phyloP scores from a whole-genome alignment of 2,329 filamentous ascomycete genomes.

The Corinectria fuckeliana region DNA sequence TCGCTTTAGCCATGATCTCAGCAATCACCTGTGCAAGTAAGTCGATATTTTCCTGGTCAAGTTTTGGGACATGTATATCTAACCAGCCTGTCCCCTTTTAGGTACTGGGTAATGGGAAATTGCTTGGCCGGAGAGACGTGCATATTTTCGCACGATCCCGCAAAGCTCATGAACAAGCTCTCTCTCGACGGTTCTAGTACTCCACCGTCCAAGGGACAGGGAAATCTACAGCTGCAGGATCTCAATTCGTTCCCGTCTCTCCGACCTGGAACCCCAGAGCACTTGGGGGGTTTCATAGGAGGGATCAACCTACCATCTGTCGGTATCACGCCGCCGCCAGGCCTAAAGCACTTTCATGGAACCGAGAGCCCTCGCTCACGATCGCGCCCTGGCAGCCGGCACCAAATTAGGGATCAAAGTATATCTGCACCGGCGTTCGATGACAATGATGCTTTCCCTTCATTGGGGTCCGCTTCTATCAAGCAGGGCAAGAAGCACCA shows the following conservation, averaged over 20 bases:
- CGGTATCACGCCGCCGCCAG: conserved; percentile 70
- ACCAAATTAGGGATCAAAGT: conserved; percentile 65
- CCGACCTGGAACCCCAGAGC: conserved; percentile 64
- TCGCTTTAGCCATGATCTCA: conserved; percentile 94
- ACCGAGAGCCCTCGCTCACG: conserved; percentile 72
- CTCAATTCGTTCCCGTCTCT: conserved; percentile 85
- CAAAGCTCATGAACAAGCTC: conserved; percentile 82
- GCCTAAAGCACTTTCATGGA: conserved; percentile 68
- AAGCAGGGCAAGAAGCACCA: conserved; percentile 91
- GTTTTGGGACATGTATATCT: not conserved
- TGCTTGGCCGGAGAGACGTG: conserved; percentile 93
- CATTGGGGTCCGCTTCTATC: conserved; percentile 75
- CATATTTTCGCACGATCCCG: conserved; percentile 96
- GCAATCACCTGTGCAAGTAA: conserved; percentile 97
- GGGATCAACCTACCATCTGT: conserved; percentile 59
- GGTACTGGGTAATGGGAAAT: conserved; percentile 95
- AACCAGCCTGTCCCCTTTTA: conserved; percentile 45
- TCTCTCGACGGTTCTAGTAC: conserved; percentile 73
- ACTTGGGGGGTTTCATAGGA: conserved; percentile 59
- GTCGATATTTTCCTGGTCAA: conserved; percentile 47
- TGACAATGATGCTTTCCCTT: conserved; percentile 94
- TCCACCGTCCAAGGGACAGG: conserved; percentile 67
- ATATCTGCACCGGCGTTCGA: conserved; percentile 80
- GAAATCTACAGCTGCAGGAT: conserved; percentile 81
- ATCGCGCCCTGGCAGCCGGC: conserved; percentile 84